Evolutionary conservation across 371 early-diverging fungal species (phyloP), one percentile per base, ranked within the genome.

Genomic region (Ordospora pajunii): DNA sequence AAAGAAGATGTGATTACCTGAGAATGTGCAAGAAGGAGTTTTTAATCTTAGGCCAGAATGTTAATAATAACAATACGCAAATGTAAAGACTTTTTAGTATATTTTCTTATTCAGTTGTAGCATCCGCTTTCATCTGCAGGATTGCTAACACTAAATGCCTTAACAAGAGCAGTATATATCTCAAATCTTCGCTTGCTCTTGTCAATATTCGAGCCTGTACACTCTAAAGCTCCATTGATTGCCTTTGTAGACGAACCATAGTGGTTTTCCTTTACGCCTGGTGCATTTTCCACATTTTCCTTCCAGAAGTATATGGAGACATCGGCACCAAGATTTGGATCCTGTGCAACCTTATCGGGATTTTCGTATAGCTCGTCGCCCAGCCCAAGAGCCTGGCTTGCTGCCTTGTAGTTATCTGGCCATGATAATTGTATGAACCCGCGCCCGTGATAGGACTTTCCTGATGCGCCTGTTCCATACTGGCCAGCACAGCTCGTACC

Each of bases 351-450:
- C 22, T 44, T 19, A 14, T 83, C 84, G 19, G 86, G 86, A 71
- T 84, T 80, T 7, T 82, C n/a, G 63, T 64, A 76, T 1, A 86
- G 53, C 51, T 76, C 64, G n/a, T 80, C 79, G 49, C 80, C 81
- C 45, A 78, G 49, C 5, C 81, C 82, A 10, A 86, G 50, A 17
- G 67, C 79, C 43, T 81, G 69, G 53, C 73, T 53, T 25, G 86
- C 86, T 32, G 54, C 81, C 67, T 82, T 75, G 66, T 86, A 86
- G 70, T 86, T 86, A 17, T 51, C 82, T 45, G 83, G 77, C 86
- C 86, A 86, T 23, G 80, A 58, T 2, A 86, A 73, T 71, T 86
- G 86, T 12, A 86, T 86, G 66, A 80, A 86, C 58, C 86, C 86
- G 40, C 86, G 50, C 7, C 86, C 86, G 65, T 79, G 76, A 46